Percentiles rank a stretch among this genome's conserved stretches.
Conservation (phyloP, 2,329 filamentous ascomycete species). For the Penicillium sp. region DNA sequence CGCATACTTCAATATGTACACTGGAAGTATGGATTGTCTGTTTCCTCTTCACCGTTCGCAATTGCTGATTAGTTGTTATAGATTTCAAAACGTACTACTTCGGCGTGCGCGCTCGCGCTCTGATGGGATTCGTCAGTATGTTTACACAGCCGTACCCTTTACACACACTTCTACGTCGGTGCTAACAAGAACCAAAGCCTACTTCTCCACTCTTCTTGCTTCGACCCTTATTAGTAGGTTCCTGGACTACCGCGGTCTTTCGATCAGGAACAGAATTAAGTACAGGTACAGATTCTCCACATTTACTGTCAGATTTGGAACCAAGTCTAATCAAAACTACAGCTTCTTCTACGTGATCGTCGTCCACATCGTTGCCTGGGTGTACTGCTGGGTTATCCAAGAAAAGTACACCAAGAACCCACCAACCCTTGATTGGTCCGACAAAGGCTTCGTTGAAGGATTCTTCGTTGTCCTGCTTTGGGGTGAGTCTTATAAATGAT, state of each 20-base stretch:
- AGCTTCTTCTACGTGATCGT: constrained; percentile 48
- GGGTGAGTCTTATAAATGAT: constrained; percentile 26
- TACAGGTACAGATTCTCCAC: constrained; percentile 21
- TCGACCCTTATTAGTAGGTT: constrained; percentile 47
- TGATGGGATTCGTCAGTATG: constrained; percentile 47
- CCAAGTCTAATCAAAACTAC: neutral
- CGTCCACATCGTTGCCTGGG: constrained; percentile 50
- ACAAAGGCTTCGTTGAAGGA: constrained; percentile 47
- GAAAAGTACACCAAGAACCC: constrained; percentile 49
- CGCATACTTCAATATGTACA: constrained; percentile 47
- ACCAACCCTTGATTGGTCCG: constrained; percentile 43
- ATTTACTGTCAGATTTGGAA: accelerated
- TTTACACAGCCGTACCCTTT: neutral
- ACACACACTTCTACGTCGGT: neutral
- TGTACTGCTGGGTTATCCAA: constrained; percentile 54
- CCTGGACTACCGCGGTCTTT: constrained; percentile 44
- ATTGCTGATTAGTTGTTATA: constrained; percentile 2
- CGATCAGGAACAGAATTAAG: constrained; percentile 44
- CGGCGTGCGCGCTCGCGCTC: constrained; percentile 46
- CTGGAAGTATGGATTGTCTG: constrained; percentile 27
- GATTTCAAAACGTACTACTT: constrained; percentile 54
- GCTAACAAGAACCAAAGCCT: constrained; percentile 20
- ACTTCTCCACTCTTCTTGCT: constrained; percentile 44
- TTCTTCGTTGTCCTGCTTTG: constrained; percentile 51
- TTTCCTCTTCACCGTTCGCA: neutral